Conservation (phyloP, 1,139 yeast genomes). For the Pichia terricola region DNA sequence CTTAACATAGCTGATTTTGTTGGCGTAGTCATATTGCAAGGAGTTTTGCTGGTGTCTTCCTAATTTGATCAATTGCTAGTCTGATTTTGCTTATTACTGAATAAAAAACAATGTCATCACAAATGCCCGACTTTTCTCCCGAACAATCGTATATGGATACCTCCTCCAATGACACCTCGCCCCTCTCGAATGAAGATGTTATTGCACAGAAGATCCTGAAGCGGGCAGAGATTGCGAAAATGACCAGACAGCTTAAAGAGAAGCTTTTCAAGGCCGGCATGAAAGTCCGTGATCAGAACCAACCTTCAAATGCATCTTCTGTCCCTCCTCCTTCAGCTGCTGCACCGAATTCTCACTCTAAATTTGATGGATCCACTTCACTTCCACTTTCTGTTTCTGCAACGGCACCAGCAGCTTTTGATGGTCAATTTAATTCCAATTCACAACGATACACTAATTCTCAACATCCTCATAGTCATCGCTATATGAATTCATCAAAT, state of each 20-base stretch:
- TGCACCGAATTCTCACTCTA: no score
- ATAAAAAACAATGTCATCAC: no score
- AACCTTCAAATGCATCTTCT: not conserved
- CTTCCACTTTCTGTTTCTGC: not conserved
- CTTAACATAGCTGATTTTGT: no score
- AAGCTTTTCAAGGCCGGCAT: conserved; percentile 30
- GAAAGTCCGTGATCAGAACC: conserved; percentile 24
- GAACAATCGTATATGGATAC: not conserved
- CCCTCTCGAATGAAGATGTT: conserved; percentile 24
- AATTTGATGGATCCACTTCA: no score
- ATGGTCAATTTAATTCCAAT: not conserved
- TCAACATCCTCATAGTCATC: not conserved
- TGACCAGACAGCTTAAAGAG: conserved; percentile 31
- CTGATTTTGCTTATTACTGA: no score
- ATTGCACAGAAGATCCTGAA: conserved; percentile 32
- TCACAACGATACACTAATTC: not conserved
- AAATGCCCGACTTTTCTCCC: no score
- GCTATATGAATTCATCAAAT: conserved; percentile 1
- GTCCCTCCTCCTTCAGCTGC: no score
- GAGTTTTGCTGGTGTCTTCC: no score
- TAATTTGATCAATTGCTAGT: no score
- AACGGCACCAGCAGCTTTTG: not conserved
- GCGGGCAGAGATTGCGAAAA: conserved; percentile 33
- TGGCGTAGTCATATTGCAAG: no score
- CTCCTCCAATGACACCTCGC: conserved; percentile 10